Conservation (phyloP, 257 asterid genomes). For the Ehretia macrophylla region DNA sequence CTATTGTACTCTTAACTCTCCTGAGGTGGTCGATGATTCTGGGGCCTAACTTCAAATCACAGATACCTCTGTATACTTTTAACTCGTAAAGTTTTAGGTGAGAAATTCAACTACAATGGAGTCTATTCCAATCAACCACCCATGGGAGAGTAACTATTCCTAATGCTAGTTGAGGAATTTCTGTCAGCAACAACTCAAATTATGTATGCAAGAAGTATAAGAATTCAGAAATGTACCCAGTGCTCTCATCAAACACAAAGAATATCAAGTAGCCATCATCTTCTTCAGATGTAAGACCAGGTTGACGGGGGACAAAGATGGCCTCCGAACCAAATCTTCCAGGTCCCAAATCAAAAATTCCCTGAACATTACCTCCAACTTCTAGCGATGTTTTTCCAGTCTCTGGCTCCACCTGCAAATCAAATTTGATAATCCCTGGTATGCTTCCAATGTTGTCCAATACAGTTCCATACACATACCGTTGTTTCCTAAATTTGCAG, state of each 20-base stretch:
- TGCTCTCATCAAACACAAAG: conserved; percentile 79
- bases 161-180: too few species aligned
- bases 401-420: conserved; percentile 82
- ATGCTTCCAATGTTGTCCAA: conserved; percentile 83
- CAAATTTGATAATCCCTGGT: conserved; percentile 81
- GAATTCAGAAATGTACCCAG: conserved; percentile 54
- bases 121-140: too few species aligned
- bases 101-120: too few species aligned
- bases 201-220: not conserved
- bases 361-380: conserved; percentile 88
- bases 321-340: conserved; percentile 96
- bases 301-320: conserved; percentile 66
- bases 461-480: conserved; percentile 81
- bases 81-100: too few species aligned
- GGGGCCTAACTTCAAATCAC: too few species aligned
- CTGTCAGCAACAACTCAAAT: too few species aligned
- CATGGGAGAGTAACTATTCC: too few species aligned
- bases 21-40: too few species aligned
- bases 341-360: conserved; percentile 82
- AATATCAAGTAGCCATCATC: conserved; percentile 96
- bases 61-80: too few species aligned
- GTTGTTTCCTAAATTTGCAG: conserved; percentile 66
- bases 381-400: conserved; percentile 74
- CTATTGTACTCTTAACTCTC: too few species aligned
- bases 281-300: conserved; percentile 73